phyloP scores from a whole-genome alignment of 78 protist genomes.

The Protostelium mycophagum region DNA sequence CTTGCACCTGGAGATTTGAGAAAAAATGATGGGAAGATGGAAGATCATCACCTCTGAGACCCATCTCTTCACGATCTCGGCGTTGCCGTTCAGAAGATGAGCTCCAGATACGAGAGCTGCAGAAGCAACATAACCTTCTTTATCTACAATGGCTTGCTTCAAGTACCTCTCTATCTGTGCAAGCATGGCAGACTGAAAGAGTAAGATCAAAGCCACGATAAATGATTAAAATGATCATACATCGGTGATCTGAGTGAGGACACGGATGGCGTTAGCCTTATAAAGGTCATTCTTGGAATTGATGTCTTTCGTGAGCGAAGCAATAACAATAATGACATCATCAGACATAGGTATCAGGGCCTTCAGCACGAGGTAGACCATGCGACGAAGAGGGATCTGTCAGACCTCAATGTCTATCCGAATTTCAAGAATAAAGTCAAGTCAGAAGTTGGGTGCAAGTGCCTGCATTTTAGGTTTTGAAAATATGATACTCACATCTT shows the following conservation, averaged over 20 bases:
- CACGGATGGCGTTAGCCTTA: constrained; percentile 94
- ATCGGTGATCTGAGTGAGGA: constrained; percentile 86
- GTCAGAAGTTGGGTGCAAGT: too few relatives aligned
- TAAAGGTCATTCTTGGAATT: constrained; percentile 73
- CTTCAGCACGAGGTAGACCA: constrained; percentile 85
- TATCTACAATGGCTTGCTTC: constrained; percentile 94
- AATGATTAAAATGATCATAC: constrained; percentile 36
- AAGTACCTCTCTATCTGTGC: constrained; percentile 91
- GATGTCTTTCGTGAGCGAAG: constrained; percentile 86
- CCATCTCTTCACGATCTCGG: constrained; percentile 79
- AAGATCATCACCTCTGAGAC: constrained; percentile 40
- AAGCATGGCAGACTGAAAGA: constrained; percentile 55
- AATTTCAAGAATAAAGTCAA: too few relatives aligned
- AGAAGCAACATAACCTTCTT: constrained; percentile 82
- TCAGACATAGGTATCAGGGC: constrained; percentile 84
- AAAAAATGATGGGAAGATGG: neutral
- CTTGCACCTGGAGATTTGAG: constrained; percentile 65
- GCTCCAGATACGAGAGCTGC: constrained; percentile 95
- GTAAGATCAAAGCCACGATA: neutral
- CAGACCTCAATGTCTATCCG: neutral
- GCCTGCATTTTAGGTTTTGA: too few relatives aligned
- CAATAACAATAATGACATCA: constrained; percentile 86
- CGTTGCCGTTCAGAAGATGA: constrained; percentile 63
- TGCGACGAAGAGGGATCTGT: constrained; percentile 81
- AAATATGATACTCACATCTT: constrained; percentile 53